A percentile compares a stretch with the other conserved stretches of the same genome.
Evolutionary conservation across 129 eudicot species (phyloP).

Genomic region (Ambrosia trifida): DNA sequence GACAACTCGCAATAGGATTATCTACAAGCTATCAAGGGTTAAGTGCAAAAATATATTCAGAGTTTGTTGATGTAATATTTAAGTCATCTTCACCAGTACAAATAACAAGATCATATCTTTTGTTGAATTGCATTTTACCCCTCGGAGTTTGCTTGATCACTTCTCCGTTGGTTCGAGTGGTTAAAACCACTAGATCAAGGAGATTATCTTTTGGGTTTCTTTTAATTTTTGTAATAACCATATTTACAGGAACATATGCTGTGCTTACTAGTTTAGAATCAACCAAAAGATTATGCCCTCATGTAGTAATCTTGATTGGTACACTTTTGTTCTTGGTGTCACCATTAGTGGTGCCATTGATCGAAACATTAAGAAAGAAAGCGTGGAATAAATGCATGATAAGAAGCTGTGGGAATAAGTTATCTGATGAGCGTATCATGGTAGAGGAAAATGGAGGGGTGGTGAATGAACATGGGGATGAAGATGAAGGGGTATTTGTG

Average conservation of each 20-base stretch:
- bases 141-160: constrained; percentile 42
- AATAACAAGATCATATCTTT: constrained; percentile 51
- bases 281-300: constrained; percentile 8
- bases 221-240: constrained; percentile 47
- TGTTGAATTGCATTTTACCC: constrained; percentile 62
- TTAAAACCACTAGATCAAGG: constrained; percentile 31
- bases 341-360: constrained; percentile 60
- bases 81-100: constrained; percentile 13
- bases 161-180: constrained; percentile 44
- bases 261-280: constrained; percentile 47
- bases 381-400: constrained; percentile 52
- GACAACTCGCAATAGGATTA: constrained; percentile 63
- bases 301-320: constrained; percentile 35
- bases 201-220: constrained; percentile 50
- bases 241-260: constrained; percentile 62
- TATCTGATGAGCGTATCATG: constrained; percentile 26
- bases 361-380: constrained; percentile 46
- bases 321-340: constrained; percentile 43
- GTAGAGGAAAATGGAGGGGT: constrained; percentile 21
- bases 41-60: constrained; percentile 67
- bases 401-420: constrained; percentile 36
- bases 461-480: constrained; percentile 25
- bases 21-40: constrained; percentile 80
- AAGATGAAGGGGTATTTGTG: constrained; percentile 20
- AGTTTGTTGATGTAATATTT: constrained; percentile 41